Evolutionary conservation across 2,329 filamentous ascomycete genomes (phyloP).

Genomic region (Zymoseptoria crescenta): DNA sequence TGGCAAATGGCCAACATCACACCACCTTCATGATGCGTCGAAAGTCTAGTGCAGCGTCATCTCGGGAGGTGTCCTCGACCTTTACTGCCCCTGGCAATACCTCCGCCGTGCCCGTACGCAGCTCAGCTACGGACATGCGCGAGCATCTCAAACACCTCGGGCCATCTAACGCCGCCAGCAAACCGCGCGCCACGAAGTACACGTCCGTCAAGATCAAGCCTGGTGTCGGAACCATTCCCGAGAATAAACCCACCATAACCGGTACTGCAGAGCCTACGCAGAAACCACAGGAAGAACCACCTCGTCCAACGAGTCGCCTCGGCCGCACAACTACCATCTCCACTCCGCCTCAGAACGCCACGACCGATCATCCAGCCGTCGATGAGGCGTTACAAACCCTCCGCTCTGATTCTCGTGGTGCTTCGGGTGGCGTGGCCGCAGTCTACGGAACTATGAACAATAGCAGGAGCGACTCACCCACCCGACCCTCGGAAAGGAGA

Average conservation of each 20-base stretch:
- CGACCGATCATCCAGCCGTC: slow-evolving; percentile 3
- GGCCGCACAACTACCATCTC: neutral
- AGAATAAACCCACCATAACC: slow-evolving; percentile 25
- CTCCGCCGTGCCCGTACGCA: slow-evolving; percentile 34
- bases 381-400: slow-evolving; percentile 10
- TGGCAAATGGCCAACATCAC: slow-evolving; percentile 30
- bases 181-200: slow-evolving; percentile 54
- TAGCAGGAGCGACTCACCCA: neutral
- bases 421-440: slow-evolving; percentile 59
- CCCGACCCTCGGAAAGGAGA: neutral
- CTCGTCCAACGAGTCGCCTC: neutral
- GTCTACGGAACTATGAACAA: slow-evolving; percentile 38
- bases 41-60: slow-evolving; percentile 37
- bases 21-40: slow-evolving; percentile 40
- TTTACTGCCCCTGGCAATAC: slow-evolving; percentile 14
- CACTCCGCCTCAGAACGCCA: neutral
- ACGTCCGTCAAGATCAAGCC: slow-evolving; percentile 60
- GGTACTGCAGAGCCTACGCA: slow-evolving; percentile 3
- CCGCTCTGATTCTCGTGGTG: slow-evolving; percentile 34
- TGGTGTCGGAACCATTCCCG: slow-evolving; percentile 38
- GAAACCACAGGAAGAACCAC: neutral
- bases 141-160: slow-evolving; percentile 57
- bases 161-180: slow-evolving; percentile 54
- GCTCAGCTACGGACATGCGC: slow-evolving; percentile 47
- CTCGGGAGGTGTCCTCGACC: slow-evolving; percentile 2